phyloP scores from a whole-genome alignment of 306 rosid species.

The Vicia villosa region DNA sequence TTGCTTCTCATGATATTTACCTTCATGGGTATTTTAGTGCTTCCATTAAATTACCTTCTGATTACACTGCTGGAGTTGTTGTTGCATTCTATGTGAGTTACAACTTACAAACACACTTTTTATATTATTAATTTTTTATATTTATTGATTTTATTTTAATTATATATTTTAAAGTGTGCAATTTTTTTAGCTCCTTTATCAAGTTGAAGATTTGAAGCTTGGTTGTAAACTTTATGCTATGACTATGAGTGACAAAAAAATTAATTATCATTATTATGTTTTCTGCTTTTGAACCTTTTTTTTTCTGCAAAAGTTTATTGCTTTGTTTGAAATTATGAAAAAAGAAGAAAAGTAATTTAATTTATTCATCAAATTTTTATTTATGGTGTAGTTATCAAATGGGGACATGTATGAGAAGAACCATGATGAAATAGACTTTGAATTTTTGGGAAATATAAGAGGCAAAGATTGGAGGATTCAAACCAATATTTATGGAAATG shows the following conservation, averaged over 20 bases:
- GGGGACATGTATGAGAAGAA: slow-evolving; percentile 80
- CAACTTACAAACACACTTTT: no score
- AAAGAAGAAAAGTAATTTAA: not conserved
- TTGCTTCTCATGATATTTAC: slow-evolving; percentile 90
- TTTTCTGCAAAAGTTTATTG: slow-evolving; percentile 9
- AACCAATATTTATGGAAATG: slow-evolving; percentile 95
- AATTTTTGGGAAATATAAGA: slow-evolving; percentile 92
- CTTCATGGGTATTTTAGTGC: slow-evolving; percentile 92
- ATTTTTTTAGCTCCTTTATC: not conserved
- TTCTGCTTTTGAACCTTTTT: not conserved
- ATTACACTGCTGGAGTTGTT: slow-evolving; percentile 95
- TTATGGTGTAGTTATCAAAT: slow-evolving; percentile 77
- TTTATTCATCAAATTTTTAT: not conserved
- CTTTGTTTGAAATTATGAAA: slow-evolving; percentile 8
- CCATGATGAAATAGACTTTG: slow-evolving; percentile 96
- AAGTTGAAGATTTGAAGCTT: not conserved
- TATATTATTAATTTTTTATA: not conserved
- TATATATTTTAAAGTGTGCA: not conserved
- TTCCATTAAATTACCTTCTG: slow-evolving; percentile 86
- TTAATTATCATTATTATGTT: not conserved
- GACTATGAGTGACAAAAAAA: not conserved
- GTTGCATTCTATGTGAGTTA: slow-evolving; percentile 97
- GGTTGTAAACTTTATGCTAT: not conserved
- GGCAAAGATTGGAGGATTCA: slow-evolving; percentile 97
- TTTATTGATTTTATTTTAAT: not conserved